Conservation (phyloP, 805 yeast genomes). For the Saturnispora saitoi region DNA sequence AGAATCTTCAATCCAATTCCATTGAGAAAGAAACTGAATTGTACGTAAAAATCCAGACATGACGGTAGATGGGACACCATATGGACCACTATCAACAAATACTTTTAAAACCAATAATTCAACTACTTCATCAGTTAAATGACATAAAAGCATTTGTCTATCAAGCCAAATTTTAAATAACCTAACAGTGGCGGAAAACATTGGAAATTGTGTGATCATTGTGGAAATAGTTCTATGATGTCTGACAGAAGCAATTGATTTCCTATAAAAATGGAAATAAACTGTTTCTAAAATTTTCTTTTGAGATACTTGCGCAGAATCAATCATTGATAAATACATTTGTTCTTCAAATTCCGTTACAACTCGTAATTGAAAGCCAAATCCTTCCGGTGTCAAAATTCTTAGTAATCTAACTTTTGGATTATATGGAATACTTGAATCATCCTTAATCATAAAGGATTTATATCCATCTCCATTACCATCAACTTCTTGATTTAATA, state of each 20-base stretch:
- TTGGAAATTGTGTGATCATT: slow-evolving; percentile 61
- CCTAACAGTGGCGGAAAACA: slow-evolving; percentile 72
- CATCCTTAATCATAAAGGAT: slow-evolving; percentile 58
- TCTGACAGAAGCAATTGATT: slow-evolving; percentile 57
- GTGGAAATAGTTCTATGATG: slow-evolving; percentile 76
- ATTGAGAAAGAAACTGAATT: slow-evolving; percentile 57
- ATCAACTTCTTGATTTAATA: slow-evolving; percentile 34
- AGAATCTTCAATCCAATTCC: slow-evolving; percentile 95
- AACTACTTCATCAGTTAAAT: slow-evolving; percentile 67
- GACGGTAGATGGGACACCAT: slow-evolving; percentile 66
- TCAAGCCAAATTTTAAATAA: slow-evolving; percentile 87
- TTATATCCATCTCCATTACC: slow-evolving; percentile 36
- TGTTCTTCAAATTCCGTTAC: slow-evolving; percentile 78
- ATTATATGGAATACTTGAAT: slow-evolving; percentile 54
- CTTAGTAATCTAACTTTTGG: slow-evolving; percentile 48
- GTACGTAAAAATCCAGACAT: slow-evolving; percentile 75
- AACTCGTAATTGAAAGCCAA: slow-evolving; percentile 70
- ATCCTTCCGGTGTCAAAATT: slow-evolving; percentile 82
- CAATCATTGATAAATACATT: slow-evolving; percentile 62
- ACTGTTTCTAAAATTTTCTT: slow-evolving; percentile 51
- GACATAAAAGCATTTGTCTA: slow-evolving; percentile 63
- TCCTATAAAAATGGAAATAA: slow-evolving; percentile 55
- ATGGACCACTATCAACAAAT: slow-evolving; percentile 86
- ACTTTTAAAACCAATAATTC: slow-evolving; percentile 79
- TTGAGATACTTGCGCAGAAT: slow-evolving; percentile 52